These are phyloP conservation scores for Boletus hoseneyae DNA, from an alignment of 1,284 basidiomycete species.

Conservation along the genomic window DNA sequence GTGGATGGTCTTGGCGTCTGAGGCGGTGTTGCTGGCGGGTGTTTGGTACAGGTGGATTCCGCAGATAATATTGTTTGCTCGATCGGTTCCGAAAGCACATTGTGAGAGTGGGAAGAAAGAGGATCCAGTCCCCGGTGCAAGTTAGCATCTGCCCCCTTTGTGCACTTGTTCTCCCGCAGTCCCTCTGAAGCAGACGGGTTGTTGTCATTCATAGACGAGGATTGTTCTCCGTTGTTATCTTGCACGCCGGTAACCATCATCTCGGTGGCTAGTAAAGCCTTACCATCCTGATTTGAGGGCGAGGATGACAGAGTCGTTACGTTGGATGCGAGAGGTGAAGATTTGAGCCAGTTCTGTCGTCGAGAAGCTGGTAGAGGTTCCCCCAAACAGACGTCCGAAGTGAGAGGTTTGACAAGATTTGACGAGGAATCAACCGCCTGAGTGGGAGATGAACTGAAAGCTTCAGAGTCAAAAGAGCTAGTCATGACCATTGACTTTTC, in stretches of 20 bases:
- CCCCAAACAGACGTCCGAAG: not conserved
- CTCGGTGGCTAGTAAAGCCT: not conserved
- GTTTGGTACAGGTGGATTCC: constrained; percentile 1
- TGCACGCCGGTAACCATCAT: not conserved
- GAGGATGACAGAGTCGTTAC: not conserved
- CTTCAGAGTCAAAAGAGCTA: constrained; percentile 2
- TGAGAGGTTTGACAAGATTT: not conserved
- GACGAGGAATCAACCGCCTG: constrained; percentile 7
- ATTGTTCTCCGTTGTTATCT: not conserved
- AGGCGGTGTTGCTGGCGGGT: constrained; percentile 14
- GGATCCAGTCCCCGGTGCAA: constrained; percentile 25
- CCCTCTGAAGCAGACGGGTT: not conserved
- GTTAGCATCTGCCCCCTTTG: constrained; percentile 3
- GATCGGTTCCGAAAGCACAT: constrained; percentile 28
- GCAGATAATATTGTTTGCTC: constrained; percentile 1
- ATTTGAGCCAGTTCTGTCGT: constrained; percentile 1
- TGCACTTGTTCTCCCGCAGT: constrained; percentile 6
- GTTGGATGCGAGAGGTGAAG: not conserved
- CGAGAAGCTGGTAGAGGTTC: constrained; percentile 5
- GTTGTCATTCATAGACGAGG: constrained; percentile 1
- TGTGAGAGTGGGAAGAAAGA: constrained; percentile 37
- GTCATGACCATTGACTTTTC: constrained; percentile 2
- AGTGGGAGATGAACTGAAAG: not conserved
- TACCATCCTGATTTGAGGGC: constrained; percentile 4
- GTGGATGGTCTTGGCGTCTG: constrained; percentile 8